Base-by-base conservation (phyloP, 345 rosid species). In the Brassica juncea region DNA sequence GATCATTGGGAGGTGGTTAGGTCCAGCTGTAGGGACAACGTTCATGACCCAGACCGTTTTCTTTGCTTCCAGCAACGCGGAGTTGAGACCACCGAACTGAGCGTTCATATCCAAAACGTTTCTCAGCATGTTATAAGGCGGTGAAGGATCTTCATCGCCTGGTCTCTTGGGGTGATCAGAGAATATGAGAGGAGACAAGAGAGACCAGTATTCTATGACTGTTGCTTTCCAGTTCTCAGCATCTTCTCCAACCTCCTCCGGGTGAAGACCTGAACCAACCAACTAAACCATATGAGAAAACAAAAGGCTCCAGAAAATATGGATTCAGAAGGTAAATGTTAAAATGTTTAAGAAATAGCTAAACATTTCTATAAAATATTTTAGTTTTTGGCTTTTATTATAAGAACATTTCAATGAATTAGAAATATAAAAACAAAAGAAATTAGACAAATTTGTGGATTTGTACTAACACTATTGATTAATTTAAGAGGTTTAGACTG, bases 111-210 rank as follows among this genome's bases (percentile, higher is more conserved):
- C 99, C 16, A 96, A 82, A 65, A 96, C 97, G 80, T 96, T 96
- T 81, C 98, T 86, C 62, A 93, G 85, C 97, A 96, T 96, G 87
- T 96, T 96, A 80, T 87, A 93, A 47, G 99, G 99, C 12, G 99
- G 98, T 4, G 91, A 86, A 35, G 99, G 99, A 84, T 96, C 98
- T 85, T 96, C 99, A 47, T 93, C 97, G 12, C 99, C 99, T 5
- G 99, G 99, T 85, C 99, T 92, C 84, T 96, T 96, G 8, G 99
- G 98, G 84, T 96, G 99, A 89, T 96, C 99, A 0, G 99, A 96
- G 92, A 96, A 96, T 85, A 96, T 92, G 66, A 96, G 63, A 5
- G 99, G 98, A 3, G 99, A 96, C 66, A 96, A 84, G 79, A 96
- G 95, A 8, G 99, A 93, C 99, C 99, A 96, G 81, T 88, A 93